Conservation (phyloP, 2,329 filamentous ascomycete species). For the Pyrenophora teres region DNA sequence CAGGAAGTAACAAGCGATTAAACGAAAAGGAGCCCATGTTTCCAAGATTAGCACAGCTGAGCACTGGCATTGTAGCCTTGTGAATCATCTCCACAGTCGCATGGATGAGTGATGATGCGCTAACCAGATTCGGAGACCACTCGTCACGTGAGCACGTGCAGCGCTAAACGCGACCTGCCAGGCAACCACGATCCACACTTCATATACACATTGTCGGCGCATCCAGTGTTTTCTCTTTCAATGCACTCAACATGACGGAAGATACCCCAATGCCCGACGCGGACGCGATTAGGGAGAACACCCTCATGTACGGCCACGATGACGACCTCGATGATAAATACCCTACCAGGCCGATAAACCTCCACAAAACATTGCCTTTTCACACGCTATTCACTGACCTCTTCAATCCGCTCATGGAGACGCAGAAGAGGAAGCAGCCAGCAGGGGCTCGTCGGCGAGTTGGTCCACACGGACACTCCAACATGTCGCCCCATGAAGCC, state of each 20-base stretch:
- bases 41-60: constrained; percentile 10
- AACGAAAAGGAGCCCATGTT: constrained; percentile 11
- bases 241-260: constrained; percentile 34
- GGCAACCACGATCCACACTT: constrained; percentile 10
- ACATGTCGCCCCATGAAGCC: constrained; percentile 74
- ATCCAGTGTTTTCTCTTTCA: background rate
- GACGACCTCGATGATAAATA: constrained; percentile 60
- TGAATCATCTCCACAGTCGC: constrained; percentile 10
- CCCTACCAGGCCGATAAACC: constrained; percentile 81
- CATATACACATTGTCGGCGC: constrained; percentile 6
- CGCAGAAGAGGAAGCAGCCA: constrained; percentile 71
- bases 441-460: constrained; percentile 61
- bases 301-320: constrained; percentile 55
- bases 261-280: constrained; percentile 47
- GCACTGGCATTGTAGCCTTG: constrained; percentile 2
- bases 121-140: constrained; percentile 9
- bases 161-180: constrained; percentile 15
- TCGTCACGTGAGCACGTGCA: constrained; percentile 24
- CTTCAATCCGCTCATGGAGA: constrained; percentile 80
- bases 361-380: constrained; percentile 78
- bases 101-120: constrained; percentile 10
- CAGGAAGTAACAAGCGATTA: constrained; percentile 20
- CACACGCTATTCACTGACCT: constrained; percentile 75
- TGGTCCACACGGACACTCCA: constrained; percentile 63
- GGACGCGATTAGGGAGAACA: constrained; percentile 53